Percentiles rank a stretch among this genome's conserved stretches.
These are phyloP conservation scores for Penicillium sp. DNA, from an alignment of 2,329 filamentous ascomycete species.

Conservation along the genomic window DNA sequence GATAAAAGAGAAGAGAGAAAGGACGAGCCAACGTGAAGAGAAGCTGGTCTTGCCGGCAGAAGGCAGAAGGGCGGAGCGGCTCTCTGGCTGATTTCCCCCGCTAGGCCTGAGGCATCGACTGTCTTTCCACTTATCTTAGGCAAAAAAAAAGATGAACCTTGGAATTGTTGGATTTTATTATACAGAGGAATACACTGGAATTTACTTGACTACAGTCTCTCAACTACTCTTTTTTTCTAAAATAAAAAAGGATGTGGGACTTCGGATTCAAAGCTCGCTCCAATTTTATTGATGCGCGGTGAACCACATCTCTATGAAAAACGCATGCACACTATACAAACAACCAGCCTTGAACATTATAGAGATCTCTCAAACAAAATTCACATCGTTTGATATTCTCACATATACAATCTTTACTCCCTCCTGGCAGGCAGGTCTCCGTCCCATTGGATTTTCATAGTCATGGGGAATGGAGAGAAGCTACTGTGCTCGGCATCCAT, in stretches of 20 bases:
- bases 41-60: constrained; percentile 27
- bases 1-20: constrained; percentile 17
- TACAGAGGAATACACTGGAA: neutral
- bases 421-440: constrained; percentile 33
- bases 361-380: neutral
- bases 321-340: neutral
- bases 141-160: neutral
- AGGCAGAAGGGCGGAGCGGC: constrained; percentile 14
- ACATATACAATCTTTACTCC: neutral
- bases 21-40: constrained; percentile 11
- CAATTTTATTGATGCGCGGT: neutral
- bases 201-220: neutral
- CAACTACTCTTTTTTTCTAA: too few species aligned
- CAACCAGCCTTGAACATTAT: neutral
- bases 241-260: neutral
- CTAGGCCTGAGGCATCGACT: constrained; percentile 21
- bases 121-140: neutral
- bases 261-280: neutral
- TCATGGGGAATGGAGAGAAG: constrained; percentile 45
- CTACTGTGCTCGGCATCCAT: constrained; percentile 46
- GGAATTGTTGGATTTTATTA: neutral
- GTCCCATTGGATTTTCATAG: constrained; percentile 49
- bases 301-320: neutral
- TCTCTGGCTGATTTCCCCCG: constrained; percentile 16
- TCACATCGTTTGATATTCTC: neutral